phyloP scores from a whole-genome alignment of 2,329 filamentous ascomycete genomes.

The Periconia sp. region DNA sequence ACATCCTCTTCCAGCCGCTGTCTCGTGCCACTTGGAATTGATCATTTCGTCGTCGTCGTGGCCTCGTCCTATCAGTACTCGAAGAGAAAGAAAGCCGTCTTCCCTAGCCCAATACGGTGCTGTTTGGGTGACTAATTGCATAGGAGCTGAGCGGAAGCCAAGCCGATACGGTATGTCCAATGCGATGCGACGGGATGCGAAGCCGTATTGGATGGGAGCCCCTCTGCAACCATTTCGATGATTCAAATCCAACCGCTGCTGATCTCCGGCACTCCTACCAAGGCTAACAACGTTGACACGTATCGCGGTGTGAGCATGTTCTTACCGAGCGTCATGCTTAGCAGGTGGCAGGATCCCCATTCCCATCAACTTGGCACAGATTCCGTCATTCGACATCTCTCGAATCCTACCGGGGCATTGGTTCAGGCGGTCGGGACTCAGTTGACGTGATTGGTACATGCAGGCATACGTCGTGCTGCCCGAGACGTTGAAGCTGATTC shows the following conservation, averaged over 20 bases:
- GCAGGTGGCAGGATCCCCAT: not conserved
- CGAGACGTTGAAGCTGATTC: not conserved
- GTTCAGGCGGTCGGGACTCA: not conserved
- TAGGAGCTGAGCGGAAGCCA: conserved; percentile 2
- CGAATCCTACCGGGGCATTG: not conserved
- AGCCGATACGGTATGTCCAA: not conserved
- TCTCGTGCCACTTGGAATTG: conserved; percentile 4
- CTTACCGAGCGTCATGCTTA: no score
- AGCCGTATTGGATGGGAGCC: conserved; percentile 9
- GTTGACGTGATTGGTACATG: not conserved
- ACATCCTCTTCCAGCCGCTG: conserved; percentile 3
- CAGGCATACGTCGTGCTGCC: no score
- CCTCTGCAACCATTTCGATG: conserved; percentile 16
- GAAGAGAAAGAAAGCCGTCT: conserved; percentile 11
- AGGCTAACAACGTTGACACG: not conserved
- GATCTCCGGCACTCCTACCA: not conserved
- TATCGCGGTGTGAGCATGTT: not conserved
- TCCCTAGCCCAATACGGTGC: conserved; percentile 10
- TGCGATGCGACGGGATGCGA: not conserved
- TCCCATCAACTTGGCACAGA: not conserved
- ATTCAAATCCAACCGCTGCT: conserved; percentile 12
- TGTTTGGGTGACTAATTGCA: conserved; percentile 7
- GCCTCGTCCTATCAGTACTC: not conserved
- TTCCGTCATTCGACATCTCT: not conserved
- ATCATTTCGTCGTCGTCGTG: not conserved